Evolutionary conservation across 768 basidiomycete species (phyloP), one percentile per base, ranked within the genome.

Genomic region (Mycena haematopus): DNA sequence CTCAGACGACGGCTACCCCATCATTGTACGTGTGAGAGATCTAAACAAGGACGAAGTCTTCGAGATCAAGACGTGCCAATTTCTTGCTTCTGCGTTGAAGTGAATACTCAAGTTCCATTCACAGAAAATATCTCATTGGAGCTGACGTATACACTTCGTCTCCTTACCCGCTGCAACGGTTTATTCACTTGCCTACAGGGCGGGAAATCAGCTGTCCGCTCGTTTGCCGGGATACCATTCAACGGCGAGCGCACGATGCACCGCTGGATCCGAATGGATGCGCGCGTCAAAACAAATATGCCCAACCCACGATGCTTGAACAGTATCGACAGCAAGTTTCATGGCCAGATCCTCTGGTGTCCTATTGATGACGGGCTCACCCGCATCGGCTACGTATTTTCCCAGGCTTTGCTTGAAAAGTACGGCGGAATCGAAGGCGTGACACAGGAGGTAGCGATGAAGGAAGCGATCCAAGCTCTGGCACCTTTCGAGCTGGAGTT

Each of bases 231-330:
- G 15, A 68, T 65, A 19, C 57, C 60, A 2, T 68, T 68, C 25
- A 58, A 36, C 46, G 60, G 63, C 40, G 63, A 65, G 38, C 67
- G 64, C 33, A 68, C 64, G n/a, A 56, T 47, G 33, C 59, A 67
- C 52, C 68, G 66, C 38, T 69, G 68, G 68, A 65, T 69, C 46
- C 60, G 68, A 7, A 67, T 69, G 66, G 68, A 69, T n/a, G 65
- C 65, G 13, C 65, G 57, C 50, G 68, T 69, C 35, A 66, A 59
- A 36, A 65, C 64, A 0, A 67, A 67, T 35, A 69, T 69, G 68
- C 68, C 68, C 42, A 67, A 69, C 31, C 56, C 65, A 10, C 68
- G 68, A 8, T 67, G 63, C 51, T 52, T 69, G 15, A 67, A 67
- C 51, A 67, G 65, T 36, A 67, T 69, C 55, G 68, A 69, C 55